Evolutionary conservation across 2,329 filamentous ascomycete species (phyloP), one percentile per base, ranked within the genome.

Genomic region (Alternaria novae-zelandiae): DNA sequence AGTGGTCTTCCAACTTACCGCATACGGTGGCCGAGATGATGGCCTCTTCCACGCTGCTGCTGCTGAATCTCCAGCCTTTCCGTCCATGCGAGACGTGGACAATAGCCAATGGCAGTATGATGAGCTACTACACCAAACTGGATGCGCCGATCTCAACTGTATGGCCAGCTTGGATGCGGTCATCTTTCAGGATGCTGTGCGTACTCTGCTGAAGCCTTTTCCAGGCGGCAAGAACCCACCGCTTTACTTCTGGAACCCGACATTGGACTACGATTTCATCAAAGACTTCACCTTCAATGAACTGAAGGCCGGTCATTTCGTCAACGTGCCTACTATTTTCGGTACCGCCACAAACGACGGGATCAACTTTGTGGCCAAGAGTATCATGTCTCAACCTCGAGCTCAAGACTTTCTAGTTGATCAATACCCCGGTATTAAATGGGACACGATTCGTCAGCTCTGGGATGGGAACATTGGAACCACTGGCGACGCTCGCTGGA

Each of bases 341-440:
- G 82, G 82, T 20, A 81, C 82, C 64, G 78, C 81, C n/a, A 83
- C 82, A 5, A 77, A 85, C 58, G 82, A 84, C 57, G 82, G 82
- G 2, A 76, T 77, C 17, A 66, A 65, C 20, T 83, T 83, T 61
- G 81, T 79, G 6, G 71, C 76, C 3, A 78, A 80, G n/a, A 76
- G 73, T 5, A 66, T 80, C 15, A 69, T 69, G n/a, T 75, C 76
- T 11, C 65, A 71, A 20, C 62, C 77, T n/a, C 64, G 74, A 5
- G 73, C 80, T 3, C 69, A 74, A 23, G 78, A 79, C 26, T 81
- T 83, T 54, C 65, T 80, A 26, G 46, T 73, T 8, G 79, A 82
- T 54, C 82, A 82, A 23, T 80, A 77, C 55, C 79, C 81, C 5
- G 70, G 63, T 11, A 58, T 83, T 4, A 72, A 78, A 15, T 64